Percentiles rank a stretch among this genome's conserved stretches.
phyloP scores from a whole-genome alignment of 192 early-diverging fungal genomes.

The Kickxella alabastrina region DNA sequence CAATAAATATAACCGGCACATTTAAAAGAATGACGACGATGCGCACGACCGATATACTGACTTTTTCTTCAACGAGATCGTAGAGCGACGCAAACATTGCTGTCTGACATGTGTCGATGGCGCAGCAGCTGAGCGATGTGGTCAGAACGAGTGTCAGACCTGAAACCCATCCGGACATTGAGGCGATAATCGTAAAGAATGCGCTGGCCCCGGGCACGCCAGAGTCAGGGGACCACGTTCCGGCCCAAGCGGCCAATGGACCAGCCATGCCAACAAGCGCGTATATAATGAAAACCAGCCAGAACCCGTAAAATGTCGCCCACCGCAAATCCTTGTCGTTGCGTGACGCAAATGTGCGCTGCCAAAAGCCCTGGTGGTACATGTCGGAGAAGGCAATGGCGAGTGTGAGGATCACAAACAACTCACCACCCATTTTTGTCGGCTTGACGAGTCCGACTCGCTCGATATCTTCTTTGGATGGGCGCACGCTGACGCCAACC shows the following conservation, averaged over 20 bases:
- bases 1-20: constrained; percentile 53
- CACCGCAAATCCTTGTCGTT: constrained; percentile 58
- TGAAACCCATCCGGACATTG: constrained; percentile 57
- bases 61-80: constrained; percentile 51
- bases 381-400: constrained; percentile 61
- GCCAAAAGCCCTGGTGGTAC: constrained; percentile 72
- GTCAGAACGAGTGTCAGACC: constrained; percentile 58
- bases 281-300: constrained; percentile 53
- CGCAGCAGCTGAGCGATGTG: constrained; percentile 62
- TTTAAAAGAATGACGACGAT: constrained; percentile 47
- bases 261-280: constrained; percentile 61
- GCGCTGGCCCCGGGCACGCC: constrained; percentile 54
- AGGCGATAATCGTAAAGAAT: constrained; percentile 64
- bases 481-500: constrained; percentile 54
- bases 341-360: constrained; percentile 67
- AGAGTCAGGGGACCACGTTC: constrained; percentile 51
- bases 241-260: constrained; percentile 63
- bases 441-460: constrained; percentile 54
- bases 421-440: constrained; percentile 64
- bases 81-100: constrained; percentile 63
- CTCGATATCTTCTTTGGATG: constrained; percentile 50
- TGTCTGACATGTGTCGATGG: constrained; percentile 67
- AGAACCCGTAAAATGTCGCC: constrained; percentile 56
- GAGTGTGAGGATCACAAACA: constrained; percentile 58
- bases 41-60: constrained; percentile 49